Conservation (phyloP, 148 eudicot genomes). For the Camellia japonica region DNA sequence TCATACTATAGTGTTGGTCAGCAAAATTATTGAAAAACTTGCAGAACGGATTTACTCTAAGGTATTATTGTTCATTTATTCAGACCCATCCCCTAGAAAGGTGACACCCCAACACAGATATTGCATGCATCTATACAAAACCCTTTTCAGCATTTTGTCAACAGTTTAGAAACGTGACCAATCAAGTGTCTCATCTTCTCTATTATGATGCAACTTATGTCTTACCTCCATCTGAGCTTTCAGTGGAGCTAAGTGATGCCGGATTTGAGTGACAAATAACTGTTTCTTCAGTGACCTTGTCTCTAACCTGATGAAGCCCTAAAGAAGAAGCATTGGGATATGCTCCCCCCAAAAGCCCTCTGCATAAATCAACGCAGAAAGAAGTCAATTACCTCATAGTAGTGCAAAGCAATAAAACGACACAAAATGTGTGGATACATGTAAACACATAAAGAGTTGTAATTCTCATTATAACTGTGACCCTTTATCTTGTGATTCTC, state of each 20-base stretch:
- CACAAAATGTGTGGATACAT: background rate
- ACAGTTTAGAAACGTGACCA: background rate
- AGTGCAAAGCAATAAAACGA: background rate
- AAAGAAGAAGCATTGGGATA: conserved; percentile 20
- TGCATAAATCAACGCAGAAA: conserved; percentile 22
- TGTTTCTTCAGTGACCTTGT: conserved; percentile 38
- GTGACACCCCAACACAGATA: background rate
- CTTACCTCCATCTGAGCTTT: conserved; percentile 60
- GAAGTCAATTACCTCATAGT: background rate
- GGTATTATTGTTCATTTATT: background rate
- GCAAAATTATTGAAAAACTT: background rate
- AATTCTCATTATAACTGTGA: too few relatives aligned
- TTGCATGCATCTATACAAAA: background rate
- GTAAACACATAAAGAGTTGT: too few relatives aligned
- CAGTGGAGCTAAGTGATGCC: conserved; percentile 56
- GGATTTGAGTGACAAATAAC: conserved; percentile 50
- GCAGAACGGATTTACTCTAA: background rate
- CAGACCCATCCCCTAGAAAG: background rate
- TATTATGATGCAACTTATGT: background rate
- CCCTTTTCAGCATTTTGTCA: conserved; percentile 7
- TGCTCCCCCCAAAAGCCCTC: conserved; percentile 27
- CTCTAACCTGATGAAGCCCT: conserved; percentile 25
- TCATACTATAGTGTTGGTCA: background rate
- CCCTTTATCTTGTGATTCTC: too few relatives aligned
- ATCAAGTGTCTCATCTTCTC: background rate